phyloP scores from a whole-genome alignment of 2,329 filamentous ascomycete genomes.

The Chalaropsis thielavioides region DNA sequence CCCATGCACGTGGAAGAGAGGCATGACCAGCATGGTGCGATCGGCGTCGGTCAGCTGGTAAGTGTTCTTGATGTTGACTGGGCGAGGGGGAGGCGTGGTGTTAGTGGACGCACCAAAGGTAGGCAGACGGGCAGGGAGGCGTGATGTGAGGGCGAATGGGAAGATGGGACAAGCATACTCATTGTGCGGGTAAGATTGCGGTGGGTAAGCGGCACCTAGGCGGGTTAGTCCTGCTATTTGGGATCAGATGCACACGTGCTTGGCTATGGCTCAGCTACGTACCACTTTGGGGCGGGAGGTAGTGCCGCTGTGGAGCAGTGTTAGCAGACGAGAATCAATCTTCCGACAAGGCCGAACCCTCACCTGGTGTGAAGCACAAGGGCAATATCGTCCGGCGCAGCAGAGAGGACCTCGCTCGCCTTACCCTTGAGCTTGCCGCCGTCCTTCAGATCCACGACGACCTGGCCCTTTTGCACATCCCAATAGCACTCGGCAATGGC shows the following conservation, averaged over 20 bases:
- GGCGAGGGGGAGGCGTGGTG: neutral
- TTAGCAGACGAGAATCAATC: neutral
- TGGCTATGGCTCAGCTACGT: slow-evolving; percentile 22
- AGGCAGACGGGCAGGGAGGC: neutral
- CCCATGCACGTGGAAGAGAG: slow-evolving; percentile 83
- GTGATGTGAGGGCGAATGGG: too few species aligned
- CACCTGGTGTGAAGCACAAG: slow-evolving; percentile 64
- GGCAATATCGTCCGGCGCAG: slow-evolving; percentile 65
- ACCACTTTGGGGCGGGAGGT: slow-evolving; percentile 76
- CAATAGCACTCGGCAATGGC: slow-evolving; percentile 82
- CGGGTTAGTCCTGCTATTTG: slow-evolving; percentile 14
- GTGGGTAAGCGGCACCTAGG: slow-evolving; percentile 62
- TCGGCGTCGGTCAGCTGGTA: slow-evolving; percentile 58
- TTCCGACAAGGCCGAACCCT: slow-evolving; percentile 9
- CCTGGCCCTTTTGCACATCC: slow-evolving; percentile 47
- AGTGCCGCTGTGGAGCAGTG: slow-evolving; percentile 42
- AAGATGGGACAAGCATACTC: slow-evolving; percentile 38
- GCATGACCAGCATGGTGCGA: slow-evolving; percentile 78
- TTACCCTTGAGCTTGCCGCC: slow-evolving; percentile 46
- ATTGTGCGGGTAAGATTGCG: slow-evolving; percentile 69
- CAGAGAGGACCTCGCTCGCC: slow-evolving; percentile 28
- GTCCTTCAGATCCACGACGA: slow-evolving; percentile 67
- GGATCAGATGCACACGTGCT: neutral
- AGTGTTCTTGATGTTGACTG: slow-evolving; percentile 62
- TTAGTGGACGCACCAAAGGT: slow-evolving; percentile 9